Percentiles rank a stretch among this genome's conserved stretches.
Evolutionary conservation across 2,329 filamentous ascomycete species (phyloP).

Genomic region (Exophiala viscosa): DNA sequence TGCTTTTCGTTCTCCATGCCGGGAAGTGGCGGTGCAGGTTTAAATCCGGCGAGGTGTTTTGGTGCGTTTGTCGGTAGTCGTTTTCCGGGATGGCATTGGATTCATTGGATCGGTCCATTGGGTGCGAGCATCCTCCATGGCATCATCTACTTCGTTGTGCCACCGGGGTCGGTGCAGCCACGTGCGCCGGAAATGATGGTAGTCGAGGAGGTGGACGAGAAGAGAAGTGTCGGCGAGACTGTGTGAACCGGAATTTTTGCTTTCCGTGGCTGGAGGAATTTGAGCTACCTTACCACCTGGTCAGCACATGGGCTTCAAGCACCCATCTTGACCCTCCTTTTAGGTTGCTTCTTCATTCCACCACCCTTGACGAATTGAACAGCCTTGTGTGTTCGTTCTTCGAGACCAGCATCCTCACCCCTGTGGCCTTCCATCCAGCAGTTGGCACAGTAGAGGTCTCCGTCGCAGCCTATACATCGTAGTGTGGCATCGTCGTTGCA

Average conservation of each 20-base stretch:
- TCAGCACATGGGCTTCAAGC: constrained; percentile 3
- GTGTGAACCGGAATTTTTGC: not conserved
- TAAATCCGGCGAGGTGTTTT: constrained; percentile 48
- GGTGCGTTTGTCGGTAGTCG: constrained; percentile 38
- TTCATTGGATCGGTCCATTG: constrained; percentile 38
- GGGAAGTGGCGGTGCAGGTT: constrained; percentile 43
- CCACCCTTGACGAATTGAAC: constrained; percentile 49
- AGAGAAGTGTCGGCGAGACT: constrained; percentile 8
- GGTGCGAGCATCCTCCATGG: constrained; percentile 34
- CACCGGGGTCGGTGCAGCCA: constrained; percentile 16
- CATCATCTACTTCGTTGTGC: constrained; percentile 31
- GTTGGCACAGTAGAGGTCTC: constrained; percentile 67
- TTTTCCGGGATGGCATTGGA: constrained; percentile 37
- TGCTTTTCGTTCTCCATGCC: constrained; percentile 38
- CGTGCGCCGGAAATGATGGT: not conserved
- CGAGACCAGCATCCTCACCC: constrained; percentile 64
- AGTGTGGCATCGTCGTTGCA: constrained; percentile 75
- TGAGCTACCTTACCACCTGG: too few species aligned
- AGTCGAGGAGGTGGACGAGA: not conserved
- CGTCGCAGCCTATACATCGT: constrained; percentile 67
- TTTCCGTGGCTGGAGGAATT: too few species aligned
- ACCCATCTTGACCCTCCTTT: constrained; percentile 21
- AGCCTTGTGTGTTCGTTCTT: constrained; percentile 67
- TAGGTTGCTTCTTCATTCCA: constrained; percentile 22
- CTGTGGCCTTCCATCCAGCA: constrained; percentile 82